Conservation (phyloP, 495 filamentous ascomycete genomes). For the Aspergillus campestris region DNA sequence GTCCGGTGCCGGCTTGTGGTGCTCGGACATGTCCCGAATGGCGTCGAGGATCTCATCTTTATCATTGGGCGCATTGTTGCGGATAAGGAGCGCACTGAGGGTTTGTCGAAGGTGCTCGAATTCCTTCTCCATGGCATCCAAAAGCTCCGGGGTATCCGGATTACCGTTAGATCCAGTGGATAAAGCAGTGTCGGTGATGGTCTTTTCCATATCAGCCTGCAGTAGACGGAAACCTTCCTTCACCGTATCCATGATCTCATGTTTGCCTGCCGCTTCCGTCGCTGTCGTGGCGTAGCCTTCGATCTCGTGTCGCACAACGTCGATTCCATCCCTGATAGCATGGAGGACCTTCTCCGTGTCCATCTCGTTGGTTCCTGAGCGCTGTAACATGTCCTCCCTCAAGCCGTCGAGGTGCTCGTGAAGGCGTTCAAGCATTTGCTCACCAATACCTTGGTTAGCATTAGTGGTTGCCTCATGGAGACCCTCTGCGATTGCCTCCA, state of each 20-base stretch:
- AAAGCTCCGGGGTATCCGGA: constrained; percentile 45
- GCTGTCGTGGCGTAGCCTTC: constrained; percentile 69
- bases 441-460: constrained; percentile 42
- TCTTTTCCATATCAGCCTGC: constrained; percentile 60
- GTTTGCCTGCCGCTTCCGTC: constrained; percentile 57
- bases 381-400: constrained; percentile 66
- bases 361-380: constrained; percentile 60
- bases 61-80: constrained; percentile 43
- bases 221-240: constrained; percentile 64
- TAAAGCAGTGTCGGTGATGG: constrained; percentile 38
- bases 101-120: constrained; percentile 62
- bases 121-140: constrained; percentile 64
- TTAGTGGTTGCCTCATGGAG: constrained; percentile 43
- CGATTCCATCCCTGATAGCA: constrained; percentile 77
- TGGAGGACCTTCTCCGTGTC: constrained; percentile 79
- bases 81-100: constrained; percentile 60
- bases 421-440: constrained; percentile 64
- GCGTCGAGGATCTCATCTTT: constrained; percentile 55
- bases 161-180: constrained; percentile 26
- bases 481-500: constrained; percentile 55
- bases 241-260: constrained; percentile 71
- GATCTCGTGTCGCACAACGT: constrained; percentile 69
- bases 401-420: constrained; percentile 68
- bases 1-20: constrained; percentile 11
- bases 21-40: constrained; percentile 44